A percentile compares a stretch with the other conserved stretches of the same genome.
Evolutionary conservation across 148 eudicot species (phyloP).

Genomic region (Beta vulgaris): DNA sequence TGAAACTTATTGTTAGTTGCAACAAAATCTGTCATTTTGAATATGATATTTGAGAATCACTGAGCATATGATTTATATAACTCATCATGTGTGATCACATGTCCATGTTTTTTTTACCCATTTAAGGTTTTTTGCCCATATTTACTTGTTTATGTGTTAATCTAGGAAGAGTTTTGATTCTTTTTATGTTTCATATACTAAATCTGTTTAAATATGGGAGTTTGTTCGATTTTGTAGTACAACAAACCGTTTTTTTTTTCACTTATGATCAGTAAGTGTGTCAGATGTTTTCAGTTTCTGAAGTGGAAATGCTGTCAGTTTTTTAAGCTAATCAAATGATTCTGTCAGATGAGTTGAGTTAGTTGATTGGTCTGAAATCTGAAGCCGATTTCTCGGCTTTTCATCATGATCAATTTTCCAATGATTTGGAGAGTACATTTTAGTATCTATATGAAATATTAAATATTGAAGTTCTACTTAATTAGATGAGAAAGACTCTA

Average conservation of each 20-base stretch:
- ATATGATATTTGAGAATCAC: slow-evolving; percentile 6
- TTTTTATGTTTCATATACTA: not conserved
- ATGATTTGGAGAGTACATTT: slow-evolving; percentile 6
- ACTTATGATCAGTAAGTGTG: not conserved
- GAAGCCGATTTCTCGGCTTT: not conserved
- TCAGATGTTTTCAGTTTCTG: slow-evolving; percentile 13
- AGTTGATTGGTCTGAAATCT: not conserved
- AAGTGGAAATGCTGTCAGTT: slow-evolving; percentile 10
- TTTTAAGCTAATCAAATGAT: not conserved
- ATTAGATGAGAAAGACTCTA: not conserved
- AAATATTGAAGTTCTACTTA: not conserved
- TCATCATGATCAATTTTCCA: not conserved
- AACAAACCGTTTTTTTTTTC: not conserved
- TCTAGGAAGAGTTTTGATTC: not conserved
- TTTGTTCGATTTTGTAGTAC: not conserved
- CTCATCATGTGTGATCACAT: slow-evolving; percentile 24
- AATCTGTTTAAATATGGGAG: not conserved
- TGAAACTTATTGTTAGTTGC: slow-evolving; percentile 8
- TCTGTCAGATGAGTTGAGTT: not conserved
- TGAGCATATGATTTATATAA: not conserved
- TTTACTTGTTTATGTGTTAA: not conserved
- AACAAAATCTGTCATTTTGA: slow-evolving; percentile 11
- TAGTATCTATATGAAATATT: not conserved
- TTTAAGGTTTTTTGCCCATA: not conserved
- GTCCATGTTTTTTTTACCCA: slow-evolving; percentile 21